Percentiles rank a stretch among this genome's conserved stretches.
Evolutionary conservation across 2,329 filamentous ascomycete genomes (phyloP).

Genomic region (Dothistroma pini): DNA sequence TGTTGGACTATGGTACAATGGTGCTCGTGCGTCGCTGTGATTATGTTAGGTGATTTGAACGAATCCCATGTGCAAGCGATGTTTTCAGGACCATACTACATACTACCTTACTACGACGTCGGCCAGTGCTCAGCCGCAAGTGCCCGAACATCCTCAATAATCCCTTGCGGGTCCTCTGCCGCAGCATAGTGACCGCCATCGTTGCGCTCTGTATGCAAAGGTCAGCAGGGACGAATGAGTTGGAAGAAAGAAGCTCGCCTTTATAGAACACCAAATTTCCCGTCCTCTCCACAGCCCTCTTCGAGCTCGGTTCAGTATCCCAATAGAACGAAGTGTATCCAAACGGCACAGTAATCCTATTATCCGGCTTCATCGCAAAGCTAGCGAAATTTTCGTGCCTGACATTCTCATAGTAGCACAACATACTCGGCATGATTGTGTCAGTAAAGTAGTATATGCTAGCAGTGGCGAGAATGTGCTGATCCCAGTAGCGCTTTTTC

Average conservation of each 20-base stretch:
- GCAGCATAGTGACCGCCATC: conserved; percentile 31
- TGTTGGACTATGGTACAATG: too few species aligned
- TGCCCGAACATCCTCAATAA: conserved; percentile 20
- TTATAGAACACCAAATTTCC: conserved; percentile 39
- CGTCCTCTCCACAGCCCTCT: conserved; percentile 35
- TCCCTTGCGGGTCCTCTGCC: conserved; percentile 30
- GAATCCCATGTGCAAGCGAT: background rate
- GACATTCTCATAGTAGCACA: conserved; percentile 41
- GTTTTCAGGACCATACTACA: background rate
- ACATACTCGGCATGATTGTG: conserved; percentile 38
- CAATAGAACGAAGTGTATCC: conserved; percentile 38
- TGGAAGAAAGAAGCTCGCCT: conserved; percentile 8
- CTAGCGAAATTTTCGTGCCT: conserved; percentile 38
- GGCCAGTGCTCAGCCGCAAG: conserved; percentile 18
- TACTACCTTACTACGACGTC: background rate
- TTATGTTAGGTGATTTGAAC: background rate
- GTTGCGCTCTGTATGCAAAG: conserved; percentile 15
- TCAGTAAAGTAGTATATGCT: conserved; percentile 40
- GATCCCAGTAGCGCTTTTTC: conserved; percentile 33
- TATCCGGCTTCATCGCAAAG: conserved; percentile 37
- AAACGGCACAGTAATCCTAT: conserved; percentile 37
- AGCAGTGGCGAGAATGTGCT: conserved; percentile 32
- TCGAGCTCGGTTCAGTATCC: conserved; percentile 37
- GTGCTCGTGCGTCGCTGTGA: background rate
- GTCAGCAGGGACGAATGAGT: background rate